Evolutionary conservation across 306 rosid genomes (phyloP), one percentile per base, ranked within the genome.

Genomic region (Citrullus amarus): DNA sequence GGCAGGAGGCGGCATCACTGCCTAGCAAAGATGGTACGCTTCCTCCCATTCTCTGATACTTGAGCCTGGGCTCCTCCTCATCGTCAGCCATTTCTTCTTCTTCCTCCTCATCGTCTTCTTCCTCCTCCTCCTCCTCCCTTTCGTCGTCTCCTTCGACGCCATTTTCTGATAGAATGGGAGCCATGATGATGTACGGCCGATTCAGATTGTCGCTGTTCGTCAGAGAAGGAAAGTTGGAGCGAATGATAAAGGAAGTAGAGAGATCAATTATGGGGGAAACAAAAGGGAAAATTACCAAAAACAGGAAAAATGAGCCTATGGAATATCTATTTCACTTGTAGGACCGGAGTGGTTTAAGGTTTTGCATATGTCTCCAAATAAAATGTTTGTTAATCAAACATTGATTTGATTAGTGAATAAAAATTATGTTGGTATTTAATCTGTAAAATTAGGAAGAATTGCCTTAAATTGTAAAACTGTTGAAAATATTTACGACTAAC

Each of bases 31-130:
- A 71, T 32, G 99, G 93, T 46, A 95, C 88, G 85, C 99, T 95
- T 9, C 97, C 99, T 69, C 99, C 99, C 91, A 95, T 88, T 85
- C 99, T 85, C 89, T 95, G 97, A 77, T 95, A 95, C 96, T 95
- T 95, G 54, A 95, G 97, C 86, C 93, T 86, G 18, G 99, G 99
- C 84, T 95, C 99, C 77, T 91, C 97, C 82, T 93, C 91, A 2
- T 83, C 88, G 0, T 83, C 88, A 0, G 61, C 93, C 0, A 88
- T 91, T 1, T 81, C 91, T 1, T 75, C 93, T 0, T 87, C 93
- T 0, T 80, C 94, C 0, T 77, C 89, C 0, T 88, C 96, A 0
- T 88, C 97, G 0, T 88, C 98, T 0, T 88, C 98, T 0, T 86
- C 91, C 2, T 87, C 93, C 2, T 88, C 93, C 15, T 87, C 93